Percentiles rank a stretch among this genome's conserved stretches.
phyloP scores from a whole-genome alignment of 1,139 yeast genomes.

The Magnusiomyces fungicola region DNA sequence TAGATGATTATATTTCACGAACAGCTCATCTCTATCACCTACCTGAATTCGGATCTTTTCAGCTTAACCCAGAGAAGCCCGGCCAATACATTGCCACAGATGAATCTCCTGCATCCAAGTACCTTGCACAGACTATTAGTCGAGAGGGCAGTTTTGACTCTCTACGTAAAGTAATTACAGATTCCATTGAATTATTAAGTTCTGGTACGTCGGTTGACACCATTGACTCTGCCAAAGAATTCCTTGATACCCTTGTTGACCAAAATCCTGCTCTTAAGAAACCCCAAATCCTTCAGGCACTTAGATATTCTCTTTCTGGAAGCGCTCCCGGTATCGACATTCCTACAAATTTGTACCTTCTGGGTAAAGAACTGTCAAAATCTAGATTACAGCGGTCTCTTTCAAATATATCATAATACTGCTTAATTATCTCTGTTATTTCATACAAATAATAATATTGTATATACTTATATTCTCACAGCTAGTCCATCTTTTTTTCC shows the following conservation, averaged over 20 bases:
- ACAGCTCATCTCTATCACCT: slow-evolving; percentile 19
- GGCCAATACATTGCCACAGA: slow-evolving; percentile 21
- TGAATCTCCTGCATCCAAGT: slow-evolving; percentile 18
- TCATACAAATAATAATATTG: too few species aligned
- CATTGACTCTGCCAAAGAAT: slow-evolving; percentile 5
- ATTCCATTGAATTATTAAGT: background rate
- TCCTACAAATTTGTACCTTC: slow-evolving; percentile 48
- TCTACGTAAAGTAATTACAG: background rate
- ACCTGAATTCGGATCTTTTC: slow-evolving; percentile 19
- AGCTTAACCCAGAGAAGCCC: background rate
- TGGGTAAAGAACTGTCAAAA: slow-evolving; percentile 42
- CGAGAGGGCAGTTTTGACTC: background rate
- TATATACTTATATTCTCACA: too few species aligned
- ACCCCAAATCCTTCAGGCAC: slow-evolving; percentile 45
- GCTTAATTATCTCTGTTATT: too few species aligned
- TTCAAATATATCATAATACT: too few species aligned
- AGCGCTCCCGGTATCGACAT: slow-evolving; percentile 63
- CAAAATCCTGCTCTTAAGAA: slow-evolving; percentile 3
- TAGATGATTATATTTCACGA: slow-evolving; percentile 19
- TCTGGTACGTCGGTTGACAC: background rate
- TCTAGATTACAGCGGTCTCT: too few species aligned
- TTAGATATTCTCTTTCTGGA: slow-evolving; percentile 71
- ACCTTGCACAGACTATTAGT: slow-evolving; percentile 2
- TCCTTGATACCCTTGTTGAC: slow-evolving; percentile 7
- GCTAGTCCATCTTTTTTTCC: too few species aligned